Base-by-base conservation (phyloP, 768 basidiomycete genomes). In the Pleurotus salmoneostramineus region DNA sequence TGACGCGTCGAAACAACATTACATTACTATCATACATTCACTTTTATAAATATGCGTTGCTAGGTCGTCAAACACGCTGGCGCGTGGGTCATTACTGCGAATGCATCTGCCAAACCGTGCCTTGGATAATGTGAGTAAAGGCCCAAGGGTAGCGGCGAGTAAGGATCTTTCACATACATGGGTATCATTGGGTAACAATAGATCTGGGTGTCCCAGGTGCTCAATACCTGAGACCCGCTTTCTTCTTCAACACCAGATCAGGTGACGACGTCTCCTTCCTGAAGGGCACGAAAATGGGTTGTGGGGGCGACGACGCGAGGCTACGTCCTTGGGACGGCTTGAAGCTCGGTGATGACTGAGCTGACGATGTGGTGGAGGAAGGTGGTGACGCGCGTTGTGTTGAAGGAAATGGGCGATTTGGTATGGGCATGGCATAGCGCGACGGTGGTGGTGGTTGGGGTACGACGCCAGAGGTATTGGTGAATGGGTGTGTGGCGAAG, bases 401-500 rank as follows among this genome's bases (percentile, higher is more conserved):
- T 10, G 60, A 33, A 42, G 58, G 56, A 12, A 58, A 59, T 32
- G 48, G 51, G 64, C 65, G 48, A 60, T 74, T 69, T 32, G 76
- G 72, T 33, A 76, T 71, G 17, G 71, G 73, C 44, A 72, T 71
- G 12, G 80, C 74, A 67, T 83, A 83, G 52, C 72, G 68, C 0
- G 82, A 82, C 17, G 82, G 81, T 32, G 66, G 65, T 7, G 80
- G 75, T 52, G 81, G 76, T 56, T 68, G 69, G 14, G 76, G 75
- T 6, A 66, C 54, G 47, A 77, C 59, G 32, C 76, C 77, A 45
- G 71, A 76, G 58, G 64, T 70, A 56, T 77, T 77, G 36, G 82
- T 84, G 74, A 85, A 87, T 7, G 83, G 82, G 66, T 86, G 82
- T 15, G 74, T 76, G 17, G 78, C 80, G 64, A 81, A 80, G 42